These are phyloP conservation scores for Magnolia kwangsiensis DNA, from an alignment of 164 flowering plant genomes.

Conservation along the genomic window DNA sequence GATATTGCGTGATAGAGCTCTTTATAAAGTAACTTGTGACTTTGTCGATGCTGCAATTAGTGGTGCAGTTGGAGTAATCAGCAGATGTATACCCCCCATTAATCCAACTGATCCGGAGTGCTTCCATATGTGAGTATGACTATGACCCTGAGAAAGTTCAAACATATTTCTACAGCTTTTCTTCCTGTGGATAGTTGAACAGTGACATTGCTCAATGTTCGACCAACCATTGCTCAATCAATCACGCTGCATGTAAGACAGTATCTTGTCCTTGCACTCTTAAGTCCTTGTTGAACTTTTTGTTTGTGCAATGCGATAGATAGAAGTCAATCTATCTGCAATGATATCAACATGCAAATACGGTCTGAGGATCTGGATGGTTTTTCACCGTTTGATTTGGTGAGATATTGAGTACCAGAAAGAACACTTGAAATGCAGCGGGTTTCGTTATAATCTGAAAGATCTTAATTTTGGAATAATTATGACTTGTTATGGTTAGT, in stretches of 20 bases:
- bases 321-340: not conserved
- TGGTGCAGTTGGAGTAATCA: slow-evolving; percentile 97
- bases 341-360: not conserved
- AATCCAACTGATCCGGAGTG: slow-evolving; percentile 99
- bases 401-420: no score
- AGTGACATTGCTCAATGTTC: not conserved
- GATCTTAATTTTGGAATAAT: no score
- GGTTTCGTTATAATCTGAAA: no score
- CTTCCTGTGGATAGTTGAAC: not conserved
- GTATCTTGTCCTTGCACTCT: no score
- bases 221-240: not conserved
- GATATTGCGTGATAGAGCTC: slow-evolving; percentile 91
- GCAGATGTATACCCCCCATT: slow-evolving; percentile 96
- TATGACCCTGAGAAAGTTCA: not conserved
- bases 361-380: not conserved
- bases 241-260: no score
- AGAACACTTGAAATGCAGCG: no score
- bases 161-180: no score
- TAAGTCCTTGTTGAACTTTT: no score
- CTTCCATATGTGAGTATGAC: slow-evolving; percentile 88
- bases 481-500: no score
- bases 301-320: no score
- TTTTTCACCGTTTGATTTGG: no score
- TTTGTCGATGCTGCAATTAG: slow-evolving; percentile 94
- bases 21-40: slow-evolving; percentile 96